Base-by-base conservation (phyloP, 257 asterid genomes). In the Capsicum chinense region DNA sequence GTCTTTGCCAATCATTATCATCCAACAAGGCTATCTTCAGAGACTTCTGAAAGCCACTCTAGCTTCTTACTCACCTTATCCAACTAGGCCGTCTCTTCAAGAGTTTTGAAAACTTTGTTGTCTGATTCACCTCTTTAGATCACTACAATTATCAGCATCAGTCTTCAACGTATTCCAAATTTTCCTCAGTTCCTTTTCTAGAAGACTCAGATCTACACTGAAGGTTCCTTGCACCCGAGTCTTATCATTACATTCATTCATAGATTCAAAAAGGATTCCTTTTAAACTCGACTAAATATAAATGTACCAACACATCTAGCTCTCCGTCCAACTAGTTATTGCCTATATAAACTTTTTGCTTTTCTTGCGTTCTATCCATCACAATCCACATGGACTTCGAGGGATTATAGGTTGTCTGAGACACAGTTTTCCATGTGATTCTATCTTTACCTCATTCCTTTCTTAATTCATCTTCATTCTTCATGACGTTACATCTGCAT, bases 151-250 rank as follows among this genome's bases (percentile, higher is more conserved):
- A 33, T 52, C 14, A 76, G 58, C 47, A 19, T 50, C 80, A 74
- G 39, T 47, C 39, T 47, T 47, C 58, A 71, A 73, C 19, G 2
- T 48, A 73, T 52, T 76, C 21, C 42, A 54, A 52, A 21, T 76
- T 76, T 74, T 44, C 52, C 26, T 17, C 79, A 52, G 48, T 52
- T 76, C 47, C 81, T 21, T 52, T 52, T 76, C 52, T 76, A 26
- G 58, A 76, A 21, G 14, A 13, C 14, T 35, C 8, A 9, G 47
- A 50, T 74, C 50, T 47, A 50, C 63, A 11, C 42, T 3, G 60
- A 73, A 48, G 19, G 13, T 71, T n/a, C 56, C 16, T 73, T 48
- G 6, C 80, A 19, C 60, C 80, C 39, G 44, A 73, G 13, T 47
- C 42, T 6, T 17, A 10, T 47, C 39, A n/a, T 17, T 71, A 71